Evolutionary conservation across 2,329 filamentous ascomycete species (phyloP), one percentile per base, ranked within the genome.

Genomic region (Ascochyta pisi): DNA sequence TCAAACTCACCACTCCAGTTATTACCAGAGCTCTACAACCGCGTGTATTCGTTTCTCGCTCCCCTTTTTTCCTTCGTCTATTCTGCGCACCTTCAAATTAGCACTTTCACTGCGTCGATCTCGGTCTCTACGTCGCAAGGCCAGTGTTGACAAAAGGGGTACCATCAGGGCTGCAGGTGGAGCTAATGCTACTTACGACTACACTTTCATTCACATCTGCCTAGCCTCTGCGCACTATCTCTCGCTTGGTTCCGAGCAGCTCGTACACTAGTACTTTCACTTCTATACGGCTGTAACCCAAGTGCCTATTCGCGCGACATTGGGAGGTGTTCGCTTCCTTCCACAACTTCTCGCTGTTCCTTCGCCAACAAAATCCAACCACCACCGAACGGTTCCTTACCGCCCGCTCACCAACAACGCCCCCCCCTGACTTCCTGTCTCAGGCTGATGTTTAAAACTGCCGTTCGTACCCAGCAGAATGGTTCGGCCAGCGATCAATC

Each of bases 121-220:
- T 38, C 19, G 34, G 22, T 31, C 9, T n/a, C 3, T 15, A 16
- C 27, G 19, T 34, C 12, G 27, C 39, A 49, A 41, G 44, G 41
- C 43, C 42, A 23, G 42, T 15, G 33, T 19, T 37, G 31, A 22
- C 45, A 53, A 50, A 42, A 40, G 40, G 49, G 44, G 46, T 40
- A 56, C 31, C 50, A 42, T 49, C 61, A 40, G 61, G 62, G 62
- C 63, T 60, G 53, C 48, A 55, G 40, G 47, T 34, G 31, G 40
- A 52, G 51, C 53, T 55, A 46, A 33, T 24, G 37, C 33, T 19
- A 27, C 48, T 39, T 37, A 31, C 45, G 26, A 23, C 47, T 50
- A 40, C 42, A 45, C 45, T 55, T 47, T 60, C 43, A 50, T 41
- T 52, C 46, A 51, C 29, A 35, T 38, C 43, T 54, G n/a, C 26